These are phyloP conservation scores for Penicilliopsis zonata DNA, from an alignment of 495 filamentous ascomycete species.

Conservation along the genomic window DNA sequence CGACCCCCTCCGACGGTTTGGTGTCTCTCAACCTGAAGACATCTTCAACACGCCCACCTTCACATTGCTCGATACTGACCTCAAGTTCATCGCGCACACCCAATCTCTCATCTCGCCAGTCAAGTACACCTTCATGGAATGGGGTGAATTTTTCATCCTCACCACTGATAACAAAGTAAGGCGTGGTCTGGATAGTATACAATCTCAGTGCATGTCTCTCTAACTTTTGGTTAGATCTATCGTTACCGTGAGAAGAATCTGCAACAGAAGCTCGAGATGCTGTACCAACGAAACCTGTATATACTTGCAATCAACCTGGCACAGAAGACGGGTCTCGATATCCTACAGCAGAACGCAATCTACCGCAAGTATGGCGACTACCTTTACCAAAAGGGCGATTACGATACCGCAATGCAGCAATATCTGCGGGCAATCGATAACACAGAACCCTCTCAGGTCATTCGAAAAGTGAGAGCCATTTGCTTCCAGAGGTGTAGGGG, in stretches of 20 bases:
- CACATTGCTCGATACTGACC: slow-evolving; percentile 76
- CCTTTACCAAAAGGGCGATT: slow-evolving; percentile 88
- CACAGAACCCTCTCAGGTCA: slow-evolving; percentile 88
- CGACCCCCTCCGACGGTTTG: slow-evolving; percentile 49
- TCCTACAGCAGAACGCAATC: slow-evolving; percentile 75
- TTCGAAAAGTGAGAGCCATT: slow-evolving; percentile 55
- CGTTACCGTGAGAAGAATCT: slow-evolving; percentile 88
- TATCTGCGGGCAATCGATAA: slow-evolving; percentile 94
- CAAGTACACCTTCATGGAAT: slow-evolving; percentile 69
- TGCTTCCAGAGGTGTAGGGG: not conserved
- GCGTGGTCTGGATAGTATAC: too few species aligned
- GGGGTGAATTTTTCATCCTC: slow-evolving; percentile 83
- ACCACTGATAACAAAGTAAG: slow-evolving; percentile 80
- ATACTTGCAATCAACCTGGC: slow-evolving; percentile 86
- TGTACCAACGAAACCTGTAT: slow-evolving; percentile 90
- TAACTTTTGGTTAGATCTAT: slow-evolving; percentile 44
- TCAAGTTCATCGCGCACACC: slow-evolving; percentile 83
- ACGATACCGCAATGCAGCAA: slow-evolving; percentile 95
- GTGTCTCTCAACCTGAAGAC: slow-evolving; percentile 53
- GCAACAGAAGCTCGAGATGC: slow-evolving; percentile 81
- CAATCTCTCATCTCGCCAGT: slow-evolving; percentile 71
- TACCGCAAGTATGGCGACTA: slow-evolving; percentile 91
- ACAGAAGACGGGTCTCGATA: slow-evolving; percentile 70
- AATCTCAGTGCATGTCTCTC: not conserved
- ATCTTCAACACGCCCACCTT: slow-evolving; percentile 76